Percentiles rank a stretch among this genome's conserved stretches.
Evolutionary conservation across 306 rosid genomes (phyloP).

Genomic region (Biancaea sappan): DNA sequence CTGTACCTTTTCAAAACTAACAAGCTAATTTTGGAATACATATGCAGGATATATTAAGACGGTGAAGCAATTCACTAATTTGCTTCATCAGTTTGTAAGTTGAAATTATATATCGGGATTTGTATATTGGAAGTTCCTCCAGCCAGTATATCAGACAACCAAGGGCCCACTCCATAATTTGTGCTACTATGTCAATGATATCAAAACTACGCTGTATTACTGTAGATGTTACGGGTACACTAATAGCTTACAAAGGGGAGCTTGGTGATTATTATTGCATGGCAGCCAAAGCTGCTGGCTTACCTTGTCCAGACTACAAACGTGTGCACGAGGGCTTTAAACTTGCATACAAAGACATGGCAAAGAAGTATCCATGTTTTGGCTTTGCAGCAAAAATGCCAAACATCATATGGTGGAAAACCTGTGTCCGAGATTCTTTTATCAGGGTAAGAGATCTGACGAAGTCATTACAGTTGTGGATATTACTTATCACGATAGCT

Average conservation of each 20-base stretch:
- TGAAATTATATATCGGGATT: not conserved
- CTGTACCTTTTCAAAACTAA: not conserved
- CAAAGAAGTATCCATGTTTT: constrained; percentile 82
- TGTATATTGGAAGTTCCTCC: constrained; percentile 24
- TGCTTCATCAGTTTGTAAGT: constrained; percentile 14
- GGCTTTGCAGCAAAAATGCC: constrained; percentile 86
- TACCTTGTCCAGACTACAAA: constrained; percentile 90
- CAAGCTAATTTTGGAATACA: constrained; percentile 24
- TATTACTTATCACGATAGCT: constrained; percentile 5
- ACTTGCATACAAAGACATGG: constrained; percentile 88
- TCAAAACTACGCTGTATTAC: constrained; percentile 80
- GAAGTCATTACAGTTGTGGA: constrained; percentile 9
- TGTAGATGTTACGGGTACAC: constrained; percentile 89
- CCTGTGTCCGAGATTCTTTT: constrained; percentile 90
- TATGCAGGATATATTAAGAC: constrained; percentile 40
- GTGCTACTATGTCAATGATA: constrained; percentile 60
- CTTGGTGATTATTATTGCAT: constrained; percentile 97
- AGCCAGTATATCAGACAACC: constrained; percentile 10
- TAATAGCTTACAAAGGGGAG: constrained; percentile 94
- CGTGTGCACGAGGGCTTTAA: constrained; percentile 90
- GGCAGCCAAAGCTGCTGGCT: constrained; percentile 95
- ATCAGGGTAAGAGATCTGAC: constrained; percentile 65
- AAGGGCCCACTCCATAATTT: constrained; percentile 15
- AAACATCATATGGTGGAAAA: constrained; percentile 90
- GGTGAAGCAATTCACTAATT: constrained; percentile 37